phyloP scores from a whole-genome alignment of 2,329 filamentous ascomycete species.

The Ilyonectria sp. region DNA sequence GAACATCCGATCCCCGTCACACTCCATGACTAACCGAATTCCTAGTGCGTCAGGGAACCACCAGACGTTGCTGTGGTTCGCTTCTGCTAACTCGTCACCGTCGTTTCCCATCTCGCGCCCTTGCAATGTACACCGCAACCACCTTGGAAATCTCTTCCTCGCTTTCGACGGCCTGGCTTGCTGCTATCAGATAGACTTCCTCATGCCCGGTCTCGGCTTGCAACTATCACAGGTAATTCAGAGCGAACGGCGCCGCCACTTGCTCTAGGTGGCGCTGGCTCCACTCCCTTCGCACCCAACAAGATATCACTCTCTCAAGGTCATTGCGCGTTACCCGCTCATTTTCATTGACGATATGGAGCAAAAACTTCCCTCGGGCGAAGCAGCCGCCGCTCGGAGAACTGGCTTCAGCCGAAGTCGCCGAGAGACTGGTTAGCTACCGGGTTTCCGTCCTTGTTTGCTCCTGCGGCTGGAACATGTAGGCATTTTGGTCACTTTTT shows the following conservation, averaged over 20 bases:
- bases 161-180: constrained; percentile 73
- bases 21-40: constrained; percentile 32
- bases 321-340: constrained; percentile 61
- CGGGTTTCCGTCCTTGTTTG: too few species aligned
- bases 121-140: constrained; percentile 50
- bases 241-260: constrained; percentile 72
- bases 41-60: neutral
- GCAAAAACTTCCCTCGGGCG: constrained; percentile 73
- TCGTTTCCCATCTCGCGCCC: neutral
- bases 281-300: constrained; percentile 75
- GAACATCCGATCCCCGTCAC: constrained; percentile 35
- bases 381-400: constrained; percentile 60
- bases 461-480: too few species aligned
- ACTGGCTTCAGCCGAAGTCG: too few species aligned
- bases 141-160: constrained; percentile 66
- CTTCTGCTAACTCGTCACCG: neutral
- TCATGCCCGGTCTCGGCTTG: constrained; percentile 50
- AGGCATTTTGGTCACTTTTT: too few species aligned
- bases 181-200: constrained; percentile 61
- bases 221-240: constrained; percentile 66
- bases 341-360: constrained; percentile 72
- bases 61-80: neutral
- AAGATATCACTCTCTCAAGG: constrained; percentile 75
- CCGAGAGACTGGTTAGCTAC: too few species aligned
- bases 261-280: constrained; percentile 72